Percentiles rank a stretch among this genome's conserved stretches.
phyloP scores from a whole-genome alignment of 345 rosid genomes.

The Eucalyptus curtisii region DNA sequence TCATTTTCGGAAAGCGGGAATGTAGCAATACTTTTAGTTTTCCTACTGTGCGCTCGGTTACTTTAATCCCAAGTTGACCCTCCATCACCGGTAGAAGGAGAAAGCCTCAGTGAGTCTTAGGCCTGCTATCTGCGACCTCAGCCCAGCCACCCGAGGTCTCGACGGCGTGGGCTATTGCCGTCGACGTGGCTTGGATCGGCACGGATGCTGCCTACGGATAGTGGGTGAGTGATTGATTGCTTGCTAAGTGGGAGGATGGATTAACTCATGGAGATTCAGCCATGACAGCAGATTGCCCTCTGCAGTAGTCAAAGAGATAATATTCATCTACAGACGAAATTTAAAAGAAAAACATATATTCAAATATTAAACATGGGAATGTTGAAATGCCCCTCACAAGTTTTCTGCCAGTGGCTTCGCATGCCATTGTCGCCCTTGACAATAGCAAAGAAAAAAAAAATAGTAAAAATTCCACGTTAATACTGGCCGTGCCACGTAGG shows the following conservation, averaged over 20 bases:
- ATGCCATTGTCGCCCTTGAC: neutral
- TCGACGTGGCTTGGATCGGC: too few relatives aligned
- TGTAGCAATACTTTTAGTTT: neutral
- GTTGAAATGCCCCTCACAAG: too few relatives aligned
- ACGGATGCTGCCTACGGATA: neutral
- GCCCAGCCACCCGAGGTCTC: too few relatives aligned
- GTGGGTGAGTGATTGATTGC: neutral
- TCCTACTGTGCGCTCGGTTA: too few relatives aligned
- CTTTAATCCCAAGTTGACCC: too few relatives aligned
- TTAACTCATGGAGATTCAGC: neutral
- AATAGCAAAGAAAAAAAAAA: too few relatives aligned
- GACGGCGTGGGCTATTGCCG: too few relatives aligned
- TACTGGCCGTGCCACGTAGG: fast-evolving
- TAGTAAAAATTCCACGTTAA: too few relatives aligned
- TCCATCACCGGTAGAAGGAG: too few relatives aligned
- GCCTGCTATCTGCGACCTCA: too few relatives aligned
- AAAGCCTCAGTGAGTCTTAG: too few relatives aligned
- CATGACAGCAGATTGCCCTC: neutral
- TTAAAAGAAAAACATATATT: too few relatives aligned
- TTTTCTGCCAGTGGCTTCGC: neutral
- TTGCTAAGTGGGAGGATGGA: neutral
- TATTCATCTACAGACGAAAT: neutral
- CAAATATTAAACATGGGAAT: neutral
- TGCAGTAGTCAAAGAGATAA: neutral
- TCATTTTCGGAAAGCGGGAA: neutral